Percentiles rank a stretch among this genome's conserved stretches.
These are phyloP conservation scores for Phytophthora ohioensis DNA, from an alignment of 352 stramenopile species.

Conservation along the genomic window DNA sequence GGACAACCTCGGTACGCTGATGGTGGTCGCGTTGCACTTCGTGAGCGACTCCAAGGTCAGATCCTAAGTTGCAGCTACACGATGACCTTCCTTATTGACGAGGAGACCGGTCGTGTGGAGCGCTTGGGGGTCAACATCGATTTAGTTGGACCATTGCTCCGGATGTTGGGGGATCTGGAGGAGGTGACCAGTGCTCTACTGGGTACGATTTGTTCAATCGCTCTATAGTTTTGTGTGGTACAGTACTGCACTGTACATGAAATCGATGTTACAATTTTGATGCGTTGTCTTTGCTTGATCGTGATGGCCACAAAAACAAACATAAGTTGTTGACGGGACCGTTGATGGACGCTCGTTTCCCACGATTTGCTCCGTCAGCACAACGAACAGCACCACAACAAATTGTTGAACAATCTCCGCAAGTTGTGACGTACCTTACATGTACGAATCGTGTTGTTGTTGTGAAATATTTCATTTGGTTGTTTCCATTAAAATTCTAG, in stretches of 20 bases:
- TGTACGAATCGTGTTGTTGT: no score
- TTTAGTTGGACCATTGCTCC: neutral
- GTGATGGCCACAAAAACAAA: neutral
- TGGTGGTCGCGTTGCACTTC: neutral
- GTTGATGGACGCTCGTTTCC: neutral
- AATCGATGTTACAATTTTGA: no score
- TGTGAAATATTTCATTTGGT: no score
- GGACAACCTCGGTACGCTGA: neutral
- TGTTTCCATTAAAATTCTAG: no score
- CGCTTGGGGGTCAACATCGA: conserved; percentile 8
- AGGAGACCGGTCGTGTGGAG: conserved; percentile 8
- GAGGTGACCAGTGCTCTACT: neutral
- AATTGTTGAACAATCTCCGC: no score
- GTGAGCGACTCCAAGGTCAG: conserved; percentile 3
- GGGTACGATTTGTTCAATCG: no score
- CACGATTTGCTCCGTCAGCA: neutral
- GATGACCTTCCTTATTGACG: conserved; percentile 8
- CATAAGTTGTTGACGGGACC: neutral
- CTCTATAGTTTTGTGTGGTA: no score
- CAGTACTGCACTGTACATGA: no score
- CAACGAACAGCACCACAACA: neutral
- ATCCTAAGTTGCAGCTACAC: conserved; percentile 3
- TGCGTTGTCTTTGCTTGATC: no score
- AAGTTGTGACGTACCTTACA: no score
- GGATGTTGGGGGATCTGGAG: neutral